Evolutionary conservation across 2,329 filamentous ascomycete genomes (phyloP), one percentile per base, ranked within the genome.

Genomic region (Botryosphaeria dothidea): DNA sequence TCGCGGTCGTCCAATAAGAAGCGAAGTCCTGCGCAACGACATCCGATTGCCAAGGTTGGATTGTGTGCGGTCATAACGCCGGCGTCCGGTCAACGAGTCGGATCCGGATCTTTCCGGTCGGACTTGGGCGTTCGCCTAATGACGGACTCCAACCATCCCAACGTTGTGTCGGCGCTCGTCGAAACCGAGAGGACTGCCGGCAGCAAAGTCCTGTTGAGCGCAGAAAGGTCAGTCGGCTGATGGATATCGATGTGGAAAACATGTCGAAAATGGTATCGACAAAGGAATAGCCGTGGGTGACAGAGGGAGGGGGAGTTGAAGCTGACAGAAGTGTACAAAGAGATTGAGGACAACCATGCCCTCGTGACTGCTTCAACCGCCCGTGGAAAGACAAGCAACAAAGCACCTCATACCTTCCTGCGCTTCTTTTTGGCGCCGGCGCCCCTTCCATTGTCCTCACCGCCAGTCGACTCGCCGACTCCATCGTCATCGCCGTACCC

Each of bases 401-500:
- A 41, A 60, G 56, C 56, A 46, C 38, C 49, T 66, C 58, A 54
- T 64, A 76, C 67, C 64, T 73, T 75, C 67, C 74, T 71, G 64
- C 72, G 71, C 69, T 78, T 78, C 46, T 72, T 71, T 65, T 65
- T 67, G 46, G 49, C 48, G 19, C 29, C 71, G 58, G 68, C 68
- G 17, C 73, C 71, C 52, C 72, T 71, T 19, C 70, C 67, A 58
- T 90, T 87, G 70, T 91, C 90, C 69, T 88, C 87, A 69, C 91
- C 90, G 65, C 88, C 89, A 23, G 90, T 91, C 23, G 89, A 91
- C 72, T 92, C 88, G 64, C 83, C 86, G 8, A 74, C 76, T 21
- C 27, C 38, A 67, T 90, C 90, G 68, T 92, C 89, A 67, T 92
- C 90, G 9, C 84, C 84, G 69, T 84, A 92, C 36, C 88, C 88